These are phyloP conservation scores for Erodium maritimum DNA, from an alignment of 345 rosid genomes.

Conservation along the genomic window DNA sequence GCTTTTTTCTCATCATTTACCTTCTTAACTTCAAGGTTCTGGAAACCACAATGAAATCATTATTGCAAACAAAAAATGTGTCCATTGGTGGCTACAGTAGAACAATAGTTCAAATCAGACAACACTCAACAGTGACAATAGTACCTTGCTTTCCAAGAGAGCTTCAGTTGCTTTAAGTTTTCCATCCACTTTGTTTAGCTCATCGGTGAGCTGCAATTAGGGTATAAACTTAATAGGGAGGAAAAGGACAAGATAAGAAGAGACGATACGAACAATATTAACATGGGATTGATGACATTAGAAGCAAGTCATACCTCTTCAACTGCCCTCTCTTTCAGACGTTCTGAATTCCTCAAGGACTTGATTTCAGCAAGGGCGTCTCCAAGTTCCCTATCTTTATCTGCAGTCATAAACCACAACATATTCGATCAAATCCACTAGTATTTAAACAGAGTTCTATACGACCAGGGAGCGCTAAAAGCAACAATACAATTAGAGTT, in stretches of 20 bases:
- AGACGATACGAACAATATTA: background rate
- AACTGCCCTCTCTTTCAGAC: constrained; percentile 33
- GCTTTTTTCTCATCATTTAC: constrained; percentile 35
- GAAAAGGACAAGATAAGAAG: background rate
- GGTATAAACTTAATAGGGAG: background rate
- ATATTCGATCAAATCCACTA: background rate
- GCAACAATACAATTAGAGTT: no score
- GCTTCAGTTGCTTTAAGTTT: constrained; percentile 33
- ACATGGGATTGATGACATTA: no score
- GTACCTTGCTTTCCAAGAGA: constrained; percentile 39
- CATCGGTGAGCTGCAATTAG: constrained; percentile 24
- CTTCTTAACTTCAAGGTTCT: constrained; percentile 42
- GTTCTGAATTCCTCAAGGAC: constrained; percentile 30
- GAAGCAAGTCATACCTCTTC: constrained; percentile 31
- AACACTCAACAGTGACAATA: constrained; percentile 2
- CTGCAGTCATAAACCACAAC: constrained; percentile 13
- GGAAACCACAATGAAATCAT: constrained; percentile 7
- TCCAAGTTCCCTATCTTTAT: constrained; percentile 36
- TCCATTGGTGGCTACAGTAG: background rate
- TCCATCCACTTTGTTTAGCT: constrained; percentile 28
- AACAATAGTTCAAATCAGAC: background rate
- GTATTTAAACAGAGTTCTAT: no score
- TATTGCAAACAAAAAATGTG: background rate
- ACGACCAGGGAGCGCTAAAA: no score
- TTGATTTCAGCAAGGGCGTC: constrained; percentile 33